Base-by-base conservation (phyloP, 306 rosid species). In the Gleditsia sinensis region DNA sequence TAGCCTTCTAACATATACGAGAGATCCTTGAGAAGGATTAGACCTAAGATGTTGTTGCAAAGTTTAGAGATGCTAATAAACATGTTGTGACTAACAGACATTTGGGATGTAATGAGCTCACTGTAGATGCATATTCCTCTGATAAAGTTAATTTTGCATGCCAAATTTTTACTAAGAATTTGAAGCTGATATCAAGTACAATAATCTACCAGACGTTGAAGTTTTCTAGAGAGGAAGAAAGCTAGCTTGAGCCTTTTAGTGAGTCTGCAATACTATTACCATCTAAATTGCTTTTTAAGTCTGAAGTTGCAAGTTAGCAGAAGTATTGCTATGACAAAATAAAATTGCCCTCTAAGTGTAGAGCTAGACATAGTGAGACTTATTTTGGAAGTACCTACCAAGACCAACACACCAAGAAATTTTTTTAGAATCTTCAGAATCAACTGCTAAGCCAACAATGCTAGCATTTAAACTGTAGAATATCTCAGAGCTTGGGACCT, bases 361-460 rank as follows among this genome's bases (percentile, higher is more conserved):
- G 60, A 70, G 19, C 49, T 34, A 56, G 12, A 53, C 34, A 54
- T 36, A 14, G 24, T 21, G 16, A 48, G 50, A 14, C 43, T 59
- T 37, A 45, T 50, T 37, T 37, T 37, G 34, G 43, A 75, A 82
- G 71, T 6, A 84, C 95, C 37, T 80, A 93, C 98, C 98, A 75
- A 93, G 96, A 49, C 98, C 97, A 75, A 87, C 77, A 81, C 93
- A 86, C 88, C 86, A 87, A 37, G 95, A 88, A 67, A 82, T 78
- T 46, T 58, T 85, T 78, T 80, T 84, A 57, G 86, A 63, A 69
- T 46, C 84, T 71, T 84, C 84, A 79, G 87, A 74, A 82, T 89
- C 83, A 80, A 84, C 80, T 20, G 97, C 93, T 79, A 93, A 91
- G 71, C 96, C 98, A 69, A 93, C 97, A 63, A 90, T 87, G 58